Evolutionary conservation across 1,139 yeast genomes (phyloP).

Genomic region (Debaryomycetaceae sp.): DNA sequence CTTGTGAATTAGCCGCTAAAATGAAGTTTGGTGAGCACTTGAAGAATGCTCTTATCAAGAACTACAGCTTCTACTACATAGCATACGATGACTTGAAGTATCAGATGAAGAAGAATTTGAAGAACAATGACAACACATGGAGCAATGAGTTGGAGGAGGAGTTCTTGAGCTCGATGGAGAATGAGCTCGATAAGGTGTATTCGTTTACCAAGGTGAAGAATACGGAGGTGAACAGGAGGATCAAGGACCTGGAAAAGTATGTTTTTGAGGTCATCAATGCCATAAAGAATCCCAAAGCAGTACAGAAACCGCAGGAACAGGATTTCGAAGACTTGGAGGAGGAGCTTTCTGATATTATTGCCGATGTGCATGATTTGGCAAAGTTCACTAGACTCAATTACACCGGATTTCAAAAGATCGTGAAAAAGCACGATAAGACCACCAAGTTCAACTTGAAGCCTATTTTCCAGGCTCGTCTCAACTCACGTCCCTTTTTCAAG

Average conservation of each 20-base stretch:
- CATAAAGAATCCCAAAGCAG: slow-evolving; percentile 19
- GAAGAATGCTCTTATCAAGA: slow-evolving; percentile 69
- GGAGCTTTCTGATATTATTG: slow-evolving; percentile 87
- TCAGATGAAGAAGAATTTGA: slow-evolving; percentile 65
- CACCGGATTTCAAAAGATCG: slow-evolving; percentile 93
- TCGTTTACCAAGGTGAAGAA: slow-evolving; percentile 85
- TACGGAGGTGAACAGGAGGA: slow-evolving; percentile 77
- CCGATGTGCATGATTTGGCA: slow-evolving; percentile 95
- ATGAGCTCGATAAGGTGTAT: slow-evolving; percentile 85
- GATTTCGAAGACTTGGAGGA: slow-evolving; percentile 90
- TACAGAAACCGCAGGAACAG: slow-evolving; percentile 56
- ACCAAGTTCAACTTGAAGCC: slow-evolving; percentile 85
- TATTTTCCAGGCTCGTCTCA: slow-evolving; percentile 86
- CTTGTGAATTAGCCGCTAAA: neutral
- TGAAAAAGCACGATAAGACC: slow-evolving; percentile 92
- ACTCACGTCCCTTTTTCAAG: slow-evolving; percentile 91
- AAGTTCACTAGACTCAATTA: slow-evolving; percentile 89
- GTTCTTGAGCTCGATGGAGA: slow-evolving; percentile 69
- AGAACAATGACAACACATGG: slow-evolving; percentile 59
- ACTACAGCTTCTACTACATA: slow-evolving; percentile 85
- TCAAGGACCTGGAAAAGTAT: slow-evolving; percentile 71
- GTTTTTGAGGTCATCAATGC: slow-evolving; percentile 62
- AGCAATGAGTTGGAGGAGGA: slow-evolving; percentile 73
- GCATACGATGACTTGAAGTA: slow-evolving; percentile 87
- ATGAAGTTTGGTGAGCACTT: slow-evolving; percentile 82